These are phyloP conservation scores for Tephrocybe sp. DNA, from an alignment of 768 basidiomycete genomes.

Conservation along the genomic window DNA sequence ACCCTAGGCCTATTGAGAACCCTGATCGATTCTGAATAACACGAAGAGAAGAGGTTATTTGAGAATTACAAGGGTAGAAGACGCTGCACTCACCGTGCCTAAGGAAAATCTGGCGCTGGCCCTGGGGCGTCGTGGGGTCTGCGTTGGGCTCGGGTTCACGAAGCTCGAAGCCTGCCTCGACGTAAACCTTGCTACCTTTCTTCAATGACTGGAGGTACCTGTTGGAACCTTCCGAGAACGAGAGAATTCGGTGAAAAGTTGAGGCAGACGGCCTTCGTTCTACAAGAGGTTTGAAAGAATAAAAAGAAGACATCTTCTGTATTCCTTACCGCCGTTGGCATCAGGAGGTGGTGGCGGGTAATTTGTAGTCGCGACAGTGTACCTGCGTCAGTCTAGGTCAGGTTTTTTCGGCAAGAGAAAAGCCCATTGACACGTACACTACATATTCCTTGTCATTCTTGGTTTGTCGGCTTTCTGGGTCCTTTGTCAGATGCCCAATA, in stretches of 20 bases:
- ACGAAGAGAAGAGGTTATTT: constrained; percentile 5
- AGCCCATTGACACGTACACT: constrained; percentile 45
- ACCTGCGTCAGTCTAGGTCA: constrained; percentile 45
- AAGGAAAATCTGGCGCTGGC: constrained; percentile 82
- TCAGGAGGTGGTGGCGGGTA: constrained; percentile 55
- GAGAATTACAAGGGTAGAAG: neutral
- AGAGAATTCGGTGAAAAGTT: constrained; percentile 78
- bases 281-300: too few relatives aligned
- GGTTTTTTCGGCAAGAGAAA: neutral
- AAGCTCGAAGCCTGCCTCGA: constrained; percentile 77
- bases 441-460: constrained; percentile 80
- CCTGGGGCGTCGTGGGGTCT: constrained; percentile 65
- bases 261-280: constrained; percentile 53
- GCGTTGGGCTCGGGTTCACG: constrained; percentile 68
- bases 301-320: neutral
- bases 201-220: constrained; percentile 62
- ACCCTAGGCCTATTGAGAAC: constrained; percentile 35
- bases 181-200: constrained; percentile 77
- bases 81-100: constrained; percentile 65
- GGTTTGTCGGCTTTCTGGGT: constrained; percentile 69
- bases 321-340: constrained; percentile 58
- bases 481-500: constrained; percentile 69
- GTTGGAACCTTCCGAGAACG: constrained; percentile 63
- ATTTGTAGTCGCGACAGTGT: constrained; percentile 75
- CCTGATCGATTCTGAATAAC: constrained; percentile 50